phyloP scores from a whole-genome alignment of 345 rosid species.

The Laguncularia racemosa region DNA sequence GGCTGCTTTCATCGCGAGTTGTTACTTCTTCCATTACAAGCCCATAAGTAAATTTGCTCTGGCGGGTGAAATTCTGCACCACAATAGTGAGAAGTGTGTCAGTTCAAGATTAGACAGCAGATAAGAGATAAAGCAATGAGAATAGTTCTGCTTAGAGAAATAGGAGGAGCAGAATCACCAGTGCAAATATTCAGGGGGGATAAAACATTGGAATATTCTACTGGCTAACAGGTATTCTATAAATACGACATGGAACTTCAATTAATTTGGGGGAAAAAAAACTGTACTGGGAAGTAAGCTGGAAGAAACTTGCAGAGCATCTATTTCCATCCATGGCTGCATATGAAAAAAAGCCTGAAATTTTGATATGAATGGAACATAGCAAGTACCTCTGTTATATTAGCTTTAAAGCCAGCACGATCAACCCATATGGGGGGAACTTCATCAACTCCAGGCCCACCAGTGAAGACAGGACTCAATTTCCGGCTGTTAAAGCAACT shows the following conservation, averaged over 20 bases:
- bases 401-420: slow-evolving; percentile 91
- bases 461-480: slow-evolving; percentile 95
- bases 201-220: no score
- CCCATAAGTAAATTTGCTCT: slow-evolving; percentile 96
- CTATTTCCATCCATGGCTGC: not conserved
- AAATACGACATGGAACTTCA: slow-evolving; percentile 1
- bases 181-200: no score
- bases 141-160: no score
- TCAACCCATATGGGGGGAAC: slow-evolving; percentile 99
- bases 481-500: slow-evolving; percentile 97
- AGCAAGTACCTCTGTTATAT: slow-evolving; percentile 79
- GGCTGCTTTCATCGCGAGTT: slow-evolving; percentile 93
- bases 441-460: slow-evolving; percentile 97
- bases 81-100: not conserved
- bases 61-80: slow-evolving; percentile 86
- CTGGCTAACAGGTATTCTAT: not conserved
- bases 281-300: not conserved
- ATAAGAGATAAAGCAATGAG: no score
- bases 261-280: no score
- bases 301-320: not conserved
- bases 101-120: no score
- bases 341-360: not conserved
- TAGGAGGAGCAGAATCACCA: no score
- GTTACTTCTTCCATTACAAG: slow-evolving; percentile 99
- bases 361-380: slow-evolving; percentile 2